Conservation (phyloP, 768 basidiomycete genomes). For the Agaricus blazei region DNA sequence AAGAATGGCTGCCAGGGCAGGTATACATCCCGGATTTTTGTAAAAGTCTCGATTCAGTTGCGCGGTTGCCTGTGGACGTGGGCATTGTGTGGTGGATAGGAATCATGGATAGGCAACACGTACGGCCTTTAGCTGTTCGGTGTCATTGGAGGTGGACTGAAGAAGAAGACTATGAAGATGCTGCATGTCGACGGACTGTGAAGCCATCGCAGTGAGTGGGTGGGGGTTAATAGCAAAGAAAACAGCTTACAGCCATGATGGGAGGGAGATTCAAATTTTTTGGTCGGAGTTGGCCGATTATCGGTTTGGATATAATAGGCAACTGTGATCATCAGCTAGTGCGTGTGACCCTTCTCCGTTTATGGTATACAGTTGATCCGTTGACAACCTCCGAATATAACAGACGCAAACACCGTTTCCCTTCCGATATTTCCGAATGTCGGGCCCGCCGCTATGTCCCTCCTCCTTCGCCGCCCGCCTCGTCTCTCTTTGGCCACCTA, state of each 20-base stretch:
- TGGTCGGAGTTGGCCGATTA: conserved; percentile 51
- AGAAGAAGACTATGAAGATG: conserved; percentile 80
- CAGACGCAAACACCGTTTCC: not conserved
- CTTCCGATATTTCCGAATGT: not conserved
- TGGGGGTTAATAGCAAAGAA: not conserved
- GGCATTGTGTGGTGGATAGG: conserved; percentile 4
- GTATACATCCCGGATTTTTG: conserved; percentile 86
- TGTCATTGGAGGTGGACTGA: conserved; percentile 86
- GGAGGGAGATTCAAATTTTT: conserved; percentile 37
- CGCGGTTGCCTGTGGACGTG: conserved; percentile 69
- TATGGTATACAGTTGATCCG: not conserved
- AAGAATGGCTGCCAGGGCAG: conserved; percentile 84
- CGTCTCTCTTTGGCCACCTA: not conserved
- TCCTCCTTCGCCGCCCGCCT: conserved; percentile 7
- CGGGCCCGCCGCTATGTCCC: not conserved
- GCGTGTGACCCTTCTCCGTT: not conserved
- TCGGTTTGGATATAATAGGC: conserved; percentile 19
- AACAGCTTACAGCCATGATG: conserved; percentile 45
- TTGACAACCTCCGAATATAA: conserved; percentile 2
- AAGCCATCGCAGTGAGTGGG: not conserved
- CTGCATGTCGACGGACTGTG: conserved; percentile 70
- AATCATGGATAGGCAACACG: conserved; percentile 25
- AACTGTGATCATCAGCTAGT: not conserved
- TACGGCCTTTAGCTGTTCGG: conserved; percentile 83
- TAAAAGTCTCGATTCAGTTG: conserved; percentile 90